Evolutionary conservation across 176 grass and related monocot genomes (phyloP).

Genomic region (Ensete glaucum): DNA sequence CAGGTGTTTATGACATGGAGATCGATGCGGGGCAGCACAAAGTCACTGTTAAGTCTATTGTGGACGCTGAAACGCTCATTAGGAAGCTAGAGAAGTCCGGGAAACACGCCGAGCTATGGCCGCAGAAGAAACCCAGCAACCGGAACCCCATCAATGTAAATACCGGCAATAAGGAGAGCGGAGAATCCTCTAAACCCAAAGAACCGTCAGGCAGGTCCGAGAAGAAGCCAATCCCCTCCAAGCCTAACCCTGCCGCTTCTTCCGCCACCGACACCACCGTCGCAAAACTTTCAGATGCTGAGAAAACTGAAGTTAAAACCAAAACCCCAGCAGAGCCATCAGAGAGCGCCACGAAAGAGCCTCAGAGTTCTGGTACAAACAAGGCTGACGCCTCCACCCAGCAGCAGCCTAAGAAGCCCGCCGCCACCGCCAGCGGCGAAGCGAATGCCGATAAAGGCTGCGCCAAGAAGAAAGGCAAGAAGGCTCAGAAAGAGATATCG

Average conservation of each 20-base stretch:
- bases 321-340: not conserved
- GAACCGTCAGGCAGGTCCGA: not conserved
- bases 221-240: not conserved
- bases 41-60: constrained; percentile 24
- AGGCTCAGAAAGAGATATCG: not conserved
- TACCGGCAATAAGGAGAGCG: not conserved
- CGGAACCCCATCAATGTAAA: not conserved
- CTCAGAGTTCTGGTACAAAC: not conserved
- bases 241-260: not conserved
- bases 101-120: constrained; percentile 29
- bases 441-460: not conserved
- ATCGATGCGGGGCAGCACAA: constrained; percentile 30
- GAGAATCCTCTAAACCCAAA: not conserved
- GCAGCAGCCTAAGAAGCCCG: not conserved
- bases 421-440: not conserved
- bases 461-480: constrained; percentile 8
- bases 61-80: constrained; percentile 21
- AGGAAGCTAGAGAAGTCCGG: constrained; percentile 29
- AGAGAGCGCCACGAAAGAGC: not conserved
- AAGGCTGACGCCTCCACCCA: not conserved
- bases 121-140: not conserved
- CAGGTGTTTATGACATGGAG: constrained; percentile 30
- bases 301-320: not conserved
- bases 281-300: not conserved
- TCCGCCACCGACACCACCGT: not conserved